Evolutionary conservation across 108 stramenopile genomes (phyloP).

Genomic region (Nitzschia sp.): DNA sequence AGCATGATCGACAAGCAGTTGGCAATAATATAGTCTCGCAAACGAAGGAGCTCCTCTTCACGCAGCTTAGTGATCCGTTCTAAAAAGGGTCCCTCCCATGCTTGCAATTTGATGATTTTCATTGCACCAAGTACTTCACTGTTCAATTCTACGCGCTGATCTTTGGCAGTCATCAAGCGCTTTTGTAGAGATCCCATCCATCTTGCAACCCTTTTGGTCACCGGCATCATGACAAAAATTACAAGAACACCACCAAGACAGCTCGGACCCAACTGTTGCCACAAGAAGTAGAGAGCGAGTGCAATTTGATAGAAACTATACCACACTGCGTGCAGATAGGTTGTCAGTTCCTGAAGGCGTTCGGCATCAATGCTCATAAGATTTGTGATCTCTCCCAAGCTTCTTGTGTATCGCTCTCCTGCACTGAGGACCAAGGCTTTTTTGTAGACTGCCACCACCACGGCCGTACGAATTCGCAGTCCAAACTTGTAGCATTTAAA

Average conservation of each 20-base stretch:
- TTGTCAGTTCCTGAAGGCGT: constrained; percentile 76
- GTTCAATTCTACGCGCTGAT: constrained; percentile 84
- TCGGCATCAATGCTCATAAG: constrained; percentile 92
- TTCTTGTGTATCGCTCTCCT: constrained; percentile 60
- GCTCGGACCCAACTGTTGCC: constrained; percentile 71
- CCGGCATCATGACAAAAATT: constrained; percentile 84
- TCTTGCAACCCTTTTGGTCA: constrained; percentile 69
- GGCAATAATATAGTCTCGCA: constrained; percentile 60
- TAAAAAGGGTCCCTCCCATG: constrained; percentile 87
- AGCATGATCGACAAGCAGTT: constrained; percentile 47
- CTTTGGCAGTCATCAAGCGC: constrained; percentile 79
- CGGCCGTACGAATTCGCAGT: constrained; percentile 75
- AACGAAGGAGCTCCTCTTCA: constrained; percentile 59
- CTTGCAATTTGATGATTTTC: constrained; percentile 94
- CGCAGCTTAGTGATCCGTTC: constrained; percentile 57
- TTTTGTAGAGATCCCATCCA: constrained; percentile 75
- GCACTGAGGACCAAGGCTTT: constrained; percentile 79
- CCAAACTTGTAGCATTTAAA: constrained; percentile 89
- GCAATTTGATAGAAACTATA: constrained; percentile 81
- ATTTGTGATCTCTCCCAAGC: constrained; percentile 87
- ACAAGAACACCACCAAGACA: constrained; percentile 86
- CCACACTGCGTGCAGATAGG: constrained; percentile 87
- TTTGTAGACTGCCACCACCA: constrained; percentile 81
- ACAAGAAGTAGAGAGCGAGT: constrained; percentile 81
- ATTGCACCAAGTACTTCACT: constrained; percentile 84